Conservation (phyloP, 2,329 filamentous ascomycete species). For the Alternaria incomplexa region DNA sequence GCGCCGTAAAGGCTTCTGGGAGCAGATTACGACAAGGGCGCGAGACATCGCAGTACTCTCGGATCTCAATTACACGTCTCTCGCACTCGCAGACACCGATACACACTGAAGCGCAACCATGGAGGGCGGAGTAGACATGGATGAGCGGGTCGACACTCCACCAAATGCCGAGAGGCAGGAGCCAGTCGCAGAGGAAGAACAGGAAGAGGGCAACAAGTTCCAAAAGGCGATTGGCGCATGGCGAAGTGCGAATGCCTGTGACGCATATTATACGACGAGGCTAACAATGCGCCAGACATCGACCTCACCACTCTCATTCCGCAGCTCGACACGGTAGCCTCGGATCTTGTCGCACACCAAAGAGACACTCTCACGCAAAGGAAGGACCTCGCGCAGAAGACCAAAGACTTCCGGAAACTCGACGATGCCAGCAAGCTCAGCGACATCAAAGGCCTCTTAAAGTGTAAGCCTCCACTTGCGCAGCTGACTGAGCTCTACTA, state of each 20-base stretch:
- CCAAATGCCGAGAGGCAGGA: slow-evolving; percentile 6
- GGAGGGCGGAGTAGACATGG: slow-evolving; percentile 45
- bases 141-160: slow-evolving; percentile 21
- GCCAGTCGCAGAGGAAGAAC: slow-evolving; percentile 10
- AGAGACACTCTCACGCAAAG: slow-evolving; percentile 93
- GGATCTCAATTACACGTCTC: neutral
- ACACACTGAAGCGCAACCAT: slow-evolving; percentile 24
- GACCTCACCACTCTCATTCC: slow-evolving; percentile 84
- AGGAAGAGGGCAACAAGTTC: slow-evolving; percentile 80
- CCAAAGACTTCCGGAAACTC: slow-evolving; percentile 94
- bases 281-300: slow-evolving; percentile 66
- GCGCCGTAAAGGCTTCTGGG: slow-evolving; percentile 6
- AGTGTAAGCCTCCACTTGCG: slow-evolving; percentile 61
- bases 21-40: neutral
- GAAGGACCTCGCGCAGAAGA: slow-evolving; percentile 98
- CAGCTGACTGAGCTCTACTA: slow-evolving; percentile 14
- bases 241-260: slow-evolving; percentile 70
- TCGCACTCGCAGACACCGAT: neutral
- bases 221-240: slow-evolving; percentile 95
- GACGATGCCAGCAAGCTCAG: slow-evolving; percentile 85
- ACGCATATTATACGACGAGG: neutral
- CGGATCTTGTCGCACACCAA: slow-evolving; percentile 91
- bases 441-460: slow-evolving; percentile 88
- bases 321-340: slow-evolving; percentile 89
- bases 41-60: neutral